Evolutionary conservation across 805 yeast genomes (phyloP), one percentile per base, ranked within the genome.

Genomic region (Cyberlindnera petersonii): DNA sequence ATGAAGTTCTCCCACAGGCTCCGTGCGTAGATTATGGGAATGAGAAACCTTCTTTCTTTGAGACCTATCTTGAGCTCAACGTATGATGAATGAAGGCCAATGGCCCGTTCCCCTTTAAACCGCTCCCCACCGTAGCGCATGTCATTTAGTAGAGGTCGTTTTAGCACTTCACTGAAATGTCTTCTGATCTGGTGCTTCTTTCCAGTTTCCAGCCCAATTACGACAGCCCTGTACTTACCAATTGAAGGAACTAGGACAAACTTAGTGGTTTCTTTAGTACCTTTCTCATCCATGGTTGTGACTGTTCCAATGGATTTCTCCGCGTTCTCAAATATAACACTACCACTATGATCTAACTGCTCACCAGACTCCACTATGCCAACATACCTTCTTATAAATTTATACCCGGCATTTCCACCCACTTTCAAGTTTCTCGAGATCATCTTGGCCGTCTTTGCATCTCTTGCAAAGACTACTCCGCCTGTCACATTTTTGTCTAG

Each of bases 401-500:
- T 44, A 44, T 47, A 58, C 0, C 74, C 72, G n/a, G 37, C 34
- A 23, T 62, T 52, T 0, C 69, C 70, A 20, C 69, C 68, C 23
- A 47, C 33, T 30, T 44, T 42, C 11, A 69, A 44, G 31, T 63
- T 55, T 29, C 52, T 59, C 7, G 60, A 50, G 39, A 68, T 65
- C 35, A 47, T 48, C 15, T 44, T 51, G 1, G 71, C 68, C 0
- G 62, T 50, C 8, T 47, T 50, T 35, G 57, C 53, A 33, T 55
- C 60, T 36, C 53, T 58, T 2, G 71, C 66, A 5, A 67, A 34
- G 3, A 68, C 49, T 31, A 67, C 39, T 1, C 71, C 71, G 17
- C 74, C 74, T 15, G 69, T 61, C 6, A 65, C 72, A 35, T 52
- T 44, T 20, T 51, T 54, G 40, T 69, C 73, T 16, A 69, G 44